Base-by-base conservation (phyloP, 192 early-diverging fungal genomes). In the Podila epigama region DNA sequence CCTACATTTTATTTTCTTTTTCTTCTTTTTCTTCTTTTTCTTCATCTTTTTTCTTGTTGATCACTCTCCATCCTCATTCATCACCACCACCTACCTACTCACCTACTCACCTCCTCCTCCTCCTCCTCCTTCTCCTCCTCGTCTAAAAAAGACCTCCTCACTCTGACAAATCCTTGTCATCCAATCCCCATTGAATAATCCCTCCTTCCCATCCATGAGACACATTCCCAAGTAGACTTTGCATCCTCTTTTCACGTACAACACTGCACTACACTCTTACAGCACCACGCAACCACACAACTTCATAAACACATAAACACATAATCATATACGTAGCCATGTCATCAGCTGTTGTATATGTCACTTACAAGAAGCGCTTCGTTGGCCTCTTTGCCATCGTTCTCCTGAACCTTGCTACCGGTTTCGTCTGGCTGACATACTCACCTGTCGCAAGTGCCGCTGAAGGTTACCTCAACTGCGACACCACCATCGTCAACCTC, bases 371-470 rank as follows among this genome's bases (percentile, higher is more conserved):
- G 37, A 58, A 66, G 16, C 81, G 85, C 10, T 86, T 62, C 58
- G 68, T 70, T 33, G 85, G 85, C 29, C 62, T 86, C n/a, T 61
- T 79, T 28, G 58, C 84, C 22, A 73, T 86, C 44, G 75, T 72
- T 28, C 44, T 87, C 34, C 73, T 83, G 52, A 84, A 87, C 42
- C 80, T 87, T 51, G 69, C 65, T n/a, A 81, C 81, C 0, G 73
- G 79, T 0, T 56, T 84, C 25, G 81, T 83, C 37, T 87, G 85
- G 85, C 63, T 84, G 36, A 81, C 70, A 12, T 84, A 81, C 32
- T 80, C 83, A 12, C 78, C 85, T 1, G 83, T 81, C 15, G 59
- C 81, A 11, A 63, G 75, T 20, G 61, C 70, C 3, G 79, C 85
- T 2, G 53, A 58, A 25, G 69, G 53, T 33, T 86, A 79, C 37